Percentiles rank a stretch among this genome's conserved stretches.
Evolutionary conservation across 148 eudicot genomes (phyloP).

Genomic region (Diospyros kaki): DNA sequence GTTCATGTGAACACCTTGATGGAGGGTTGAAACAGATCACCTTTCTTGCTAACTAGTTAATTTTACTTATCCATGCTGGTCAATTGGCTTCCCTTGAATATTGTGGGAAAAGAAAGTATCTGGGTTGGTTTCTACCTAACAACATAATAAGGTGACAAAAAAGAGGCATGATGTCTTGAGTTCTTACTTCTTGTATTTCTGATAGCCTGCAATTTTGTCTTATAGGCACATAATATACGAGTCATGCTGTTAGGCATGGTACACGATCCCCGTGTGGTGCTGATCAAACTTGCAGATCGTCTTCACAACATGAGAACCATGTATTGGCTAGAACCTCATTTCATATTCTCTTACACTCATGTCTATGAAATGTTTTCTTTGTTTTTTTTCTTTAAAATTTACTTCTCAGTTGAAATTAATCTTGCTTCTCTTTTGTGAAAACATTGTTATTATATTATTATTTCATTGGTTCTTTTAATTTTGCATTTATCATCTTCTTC

Average conservation of each 20-base stretch:
- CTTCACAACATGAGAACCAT: constrained; percentile 99
- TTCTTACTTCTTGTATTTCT: constrained; percentile 8
- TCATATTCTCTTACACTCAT: constrained; percentile 9
- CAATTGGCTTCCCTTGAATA: background rate
- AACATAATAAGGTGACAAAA: background rate
- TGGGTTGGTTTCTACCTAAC: background rate
- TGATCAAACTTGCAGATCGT: constrained; percentile 97
- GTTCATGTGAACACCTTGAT: background rate
- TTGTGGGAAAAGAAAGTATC: background rate
- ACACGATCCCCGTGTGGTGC: constrained; percentile 97
- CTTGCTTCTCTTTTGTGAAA: constrained; percentile 4
- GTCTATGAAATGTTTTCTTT: constrained; percentile 5
- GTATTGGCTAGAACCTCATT: constrained; percentile 29
- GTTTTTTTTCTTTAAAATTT: background rate
- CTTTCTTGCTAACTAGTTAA: background rate
- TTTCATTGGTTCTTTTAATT: background rate
- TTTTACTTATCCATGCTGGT: background rate
- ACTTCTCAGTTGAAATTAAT: background rate
- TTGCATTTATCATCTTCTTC: background rate
- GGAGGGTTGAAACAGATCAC: background rate
- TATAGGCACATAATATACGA: constrained; percentile 77
- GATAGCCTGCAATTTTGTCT: constrained; percentile 17
- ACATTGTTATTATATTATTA: background rate
- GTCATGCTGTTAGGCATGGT: constrained; percentile 98
- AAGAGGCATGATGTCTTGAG: background rate